Conservation (phyloP, 257 asterid species). For the Solanum pennellii region DNA sequence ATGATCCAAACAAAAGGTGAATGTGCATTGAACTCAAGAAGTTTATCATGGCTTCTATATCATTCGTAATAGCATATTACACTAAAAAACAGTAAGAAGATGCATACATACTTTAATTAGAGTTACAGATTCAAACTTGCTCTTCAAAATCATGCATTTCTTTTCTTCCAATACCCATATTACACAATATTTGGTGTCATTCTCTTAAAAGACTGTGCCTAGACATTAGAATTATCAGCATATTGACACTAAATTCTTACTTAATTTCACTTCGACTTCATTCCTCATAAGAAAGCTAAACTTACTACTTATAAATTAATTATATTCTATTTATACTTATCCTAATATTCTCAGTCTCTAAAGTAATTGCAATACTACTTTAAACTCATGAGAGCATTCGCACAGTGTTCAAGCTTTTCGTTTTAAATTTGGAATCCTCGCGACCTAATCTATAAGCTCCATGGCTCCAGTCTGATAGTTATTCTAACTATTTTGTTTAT, state of each 20-base stretch:
- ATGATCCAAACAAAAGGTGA: not conserved
- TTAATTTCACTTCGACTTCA: not conserved
- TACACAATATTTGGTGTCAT: not conserved
- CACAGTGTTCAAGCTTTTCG: not conserved
- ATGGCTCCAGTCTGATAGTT: not conserved
- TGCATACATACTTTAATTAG: not conserved
- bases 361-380: not conserved
- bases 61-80: not conserved
- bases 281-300: not conserved
- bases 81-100: not conserved
- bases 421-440: not conserved
- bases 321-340: not conserved
- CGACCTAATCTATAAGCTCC: not conserved
- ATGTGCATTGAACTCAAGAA: not conserved
- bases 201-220: not conserved
- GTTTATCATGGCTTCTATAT: not conserved
- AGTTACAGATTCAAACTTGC: not conserved
- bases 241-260: not conserved
- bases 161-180: not conserved
- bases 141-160: not conserved
- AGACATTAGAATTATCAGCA: not conserved
- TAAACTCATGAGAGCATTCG: not conserved
- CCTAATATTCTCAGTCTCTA: not conserved
- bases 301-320: not conserved
- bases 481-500: not conserved